A percentile compares a stretch with the other conserved stretches of the same genome.
Evolutionary conservation across 164 flowering plant genomes (phyloP).

Genomic region (Aristolochia fimbriata): DNA sequence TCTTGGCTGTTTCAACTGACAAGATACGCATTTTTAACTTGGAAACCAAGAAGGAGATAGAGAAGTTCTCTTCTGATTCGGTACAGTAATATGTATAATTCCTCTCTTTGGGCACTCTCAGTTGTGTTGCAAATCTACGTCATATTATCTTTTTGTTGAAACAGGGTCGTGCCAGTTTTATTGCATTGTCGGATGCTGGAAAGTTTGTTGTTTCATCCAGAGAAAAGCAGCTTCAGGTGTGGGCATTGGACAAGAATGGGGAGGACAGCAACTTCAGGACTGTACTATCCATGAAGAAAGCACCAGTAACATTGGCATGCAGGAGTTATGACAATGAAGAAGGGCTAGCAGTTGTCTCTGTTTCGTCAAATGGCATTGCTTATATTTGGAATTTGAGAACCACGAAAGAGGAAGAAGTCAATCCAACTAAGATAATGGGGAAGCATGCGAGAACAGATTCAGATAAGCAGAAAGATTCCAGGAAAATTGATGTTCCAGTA

Average conservation of each 20-base stretch:
- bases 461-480: conserved; percentile 12
- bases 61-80: conserved; percentile 19
- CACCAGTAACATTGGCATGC: conserved; percentile 25
- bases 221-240: conserved; percentile 28
- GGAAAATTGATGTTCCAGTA: conserved; percentile 19
- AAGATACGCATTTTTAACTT: conserved; percentile 18
- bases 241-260: conserved; percentile 19
- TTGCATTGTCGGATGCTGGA: conserved; percentile 24
- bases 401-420: conserved; percentile 13
- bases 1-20: conserved; percentile 21
- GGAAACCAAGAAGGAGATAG: conserved; percentile 23
- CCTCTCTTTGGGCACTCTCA: neutral
- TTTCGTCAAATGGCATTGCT: conserved; percentile 24
- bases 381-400: conserved; percentile 27
- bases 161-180: conserved; percentile 14
- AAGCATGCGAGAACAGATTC: conserved; percentile 9
- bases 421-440: conserved; percentile 23
- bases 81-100: neutral
- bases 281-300: conserved; percentile 22
- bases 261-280: conserved; percentile 12
- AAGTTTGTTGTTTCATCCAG: conserved; percentile 22
- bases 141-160: conserved; percentile 1
- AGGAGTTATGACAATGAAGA: conserved; percentile 12
- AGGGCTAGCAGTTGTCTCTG: conserved; percentile 21
- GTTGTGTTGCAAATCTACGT: neutral